A percentile compares a stretch with the other conserved stretches of the same genome.
Evolutionary conservation across 2,329 filamentous ascomycete genomes (phyloP).

Genomic region (Sclerotinia minor): DNA sequence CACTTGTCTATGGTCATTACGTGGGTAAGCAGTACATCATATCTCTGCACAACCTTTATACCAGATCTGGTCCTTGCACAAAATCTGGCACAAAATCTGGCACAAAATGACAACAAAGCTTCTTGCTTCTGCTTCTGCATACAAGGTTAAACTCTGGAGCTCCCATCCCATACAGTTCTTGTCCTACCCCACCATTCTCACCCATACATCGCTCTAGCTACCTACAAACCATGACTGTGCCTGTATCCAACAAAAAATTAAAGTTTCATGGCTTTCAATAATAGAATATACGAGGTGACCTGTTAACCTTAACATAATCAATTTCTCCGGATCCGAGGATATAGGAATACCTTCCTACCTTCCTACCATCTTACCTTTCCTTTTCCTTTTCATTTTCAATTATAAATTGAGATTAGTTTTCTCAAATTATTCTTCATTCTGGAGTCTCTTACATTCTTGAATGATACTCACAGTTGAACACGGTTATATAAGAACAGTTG

Average conservation of each 20-base stretch:
- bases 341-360: not conserved
- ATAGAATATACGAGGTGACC: too few species aligned
- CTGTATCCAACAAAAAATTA: not conserved
- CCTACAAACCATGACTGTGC: too few species aligned
- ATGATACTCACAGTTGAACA: not conserved
- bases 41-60: not conserved
- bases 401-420: not conserved
- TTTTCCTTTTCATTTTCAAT: not conserved
- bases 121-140: too few species aligned
- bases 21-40: not conserved
- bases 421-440: too few species aligned
- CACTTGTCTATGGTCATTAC: not conserved
- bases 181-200: too few species aligned
- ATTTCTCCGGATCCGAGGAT: conserved; percentile 6
- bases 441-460: too few species aligned
- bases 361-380: not conserved
- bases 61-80: not conserved
- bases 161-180: too few species aligned
- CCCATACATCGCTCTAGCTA: not conserved
- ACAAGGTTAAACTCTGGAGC: too few species aligned
- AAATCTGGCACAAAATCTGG: too few species aligned
- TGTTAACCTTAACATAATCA: too few species aligned
- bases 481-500: not conserved
- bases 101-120: too few species aligned
- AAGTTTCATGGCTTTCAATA: not conserved